phyloP scores from a whole-genome alignment of 371 early-diverging fungal species.

The Mortierella sp. region DNA sequence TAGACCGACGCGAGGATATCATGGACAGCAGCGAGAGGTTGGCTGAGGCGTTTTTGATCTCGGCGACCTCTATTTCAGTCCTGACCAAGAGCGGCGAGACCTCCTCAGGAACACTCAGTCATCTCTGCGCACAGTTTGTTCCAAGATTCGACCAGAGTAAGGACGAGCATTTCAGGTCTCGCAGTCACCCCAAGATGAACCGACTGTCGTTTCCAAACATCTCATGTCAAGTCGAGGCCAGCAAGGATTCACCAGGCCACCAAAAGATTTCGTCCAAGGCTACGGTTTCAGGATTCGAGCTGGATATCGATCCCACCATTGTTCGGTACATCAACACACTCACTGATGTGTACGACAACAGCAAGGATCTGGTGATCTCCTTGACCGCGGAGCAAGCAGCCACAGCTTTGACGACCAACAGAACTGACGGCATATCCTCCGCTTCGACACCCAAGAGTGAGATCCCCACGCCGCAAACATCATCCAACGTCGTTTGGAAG shows the following conservation, averaged over 20 bases:
- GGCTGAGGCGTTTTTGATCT: constrained; percentile 72
- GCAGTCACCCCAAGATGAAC: constrained; percentile 80
- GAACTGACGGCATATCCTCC: constrained; percentile 25
- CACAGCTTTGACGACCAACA: constrained; percentile 21
- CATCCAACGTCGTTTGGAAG: constrained; percentile 50
- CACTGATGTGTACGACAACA: constrained; percentile 74
- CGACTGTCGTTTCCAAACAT: constrained; percentile 74
- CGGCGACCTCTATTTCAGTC: constrained; percentile 70
- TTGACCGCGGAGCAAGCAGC: constrained; percentile 31
- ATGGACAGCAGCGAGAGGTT: constrained; percentile 48
- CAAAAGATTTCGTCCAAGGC: constrained; percentile 64
- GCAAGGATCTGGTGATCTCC: constrained; percentile 55
- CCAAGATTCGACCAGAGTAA: constrained; percentile 79
- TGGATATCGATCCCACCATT: constrained; percentile 78
- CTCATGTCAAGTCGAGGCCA: constrained; percentile 66
- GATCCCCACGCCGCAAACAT: constrained; percentile 10
- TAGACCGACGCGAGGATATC: constrained; percentile 64
- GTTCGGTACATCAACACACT: constrained; percentile 80
- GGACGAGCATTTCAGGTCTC: constrained; percentile 77
- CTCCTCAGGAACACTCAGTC: constrained; percentile 69
- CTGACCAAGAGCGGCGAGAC: constrained; percentile 72
- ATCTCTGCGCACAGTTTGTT: constrained; percentile 82
- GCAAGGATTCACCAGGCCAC: constrained; percentile 64
- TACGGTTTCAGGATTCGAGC: constrained; percentile 74
- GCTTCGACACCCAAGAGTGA: constrained; percentile 29